Conservation (phyloP, 768 basidiomycete species). For the Russula lepida region DNA sequence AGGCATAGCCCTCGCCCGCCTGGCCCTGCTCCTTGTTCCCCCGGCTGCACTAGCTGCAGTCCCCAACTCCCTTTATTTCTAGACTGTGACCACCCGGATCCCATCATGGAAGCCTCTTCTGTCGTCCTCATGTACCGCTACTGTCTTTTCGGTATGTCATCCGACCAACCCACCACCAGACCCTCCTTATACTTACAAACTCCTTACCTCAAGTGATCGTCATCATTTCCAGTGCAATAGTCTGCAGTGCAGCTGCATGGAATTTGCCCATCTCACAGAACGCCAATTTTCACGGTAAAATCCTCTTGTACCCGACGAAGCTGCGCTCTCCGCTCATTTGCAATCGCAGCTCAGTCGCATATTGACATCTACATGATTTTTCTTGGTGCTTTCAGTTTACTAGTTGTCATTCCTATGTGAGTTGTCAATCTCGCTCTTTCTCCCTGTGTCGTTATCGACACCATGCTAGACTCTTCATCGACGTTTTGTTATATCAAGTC, state of each 20-base stretch:
- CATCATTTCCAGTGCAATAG: slow-evolving; percentile 16
- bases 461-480: slow-evolving; percentile 8
- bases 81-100: background rate
- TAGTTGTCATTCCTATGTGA: slow-evolving; percentile 15
- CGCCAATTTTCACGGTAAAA: slow-evolving; percentile 3
- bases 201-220: background rate
- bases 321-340: background rate
- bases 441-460: background rate
- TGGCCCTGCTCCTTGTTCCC: background rate
- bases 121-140: background rate
- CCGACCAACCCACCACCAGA: no score
- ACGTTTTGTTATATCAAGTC: slow-evolving; percentile 3
- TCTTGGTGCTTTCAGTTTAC: slow-evolving; percentile 18
- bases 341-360: background rate
- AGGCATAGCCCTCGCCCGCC: background rate
- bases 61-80: background rate
- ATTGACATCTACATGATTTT: slow-evolving; percentile 20
- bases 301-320: no score
- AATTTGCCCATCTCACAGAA: slow-evolving; percentile 11
- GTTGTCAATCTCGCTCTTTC: background rate
- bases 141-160: slow-evolving; percentile 3
- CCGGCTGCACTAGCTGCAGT: slow-evolving; percentile 1
- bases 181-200: background rate
- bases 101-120: background rate
- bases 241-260: slow-evolving; percentile 22